Base-by-base conservation (phyloP, 768 basidiomycete genomes). In the Rhodotorula taiwanensis region DNA sequence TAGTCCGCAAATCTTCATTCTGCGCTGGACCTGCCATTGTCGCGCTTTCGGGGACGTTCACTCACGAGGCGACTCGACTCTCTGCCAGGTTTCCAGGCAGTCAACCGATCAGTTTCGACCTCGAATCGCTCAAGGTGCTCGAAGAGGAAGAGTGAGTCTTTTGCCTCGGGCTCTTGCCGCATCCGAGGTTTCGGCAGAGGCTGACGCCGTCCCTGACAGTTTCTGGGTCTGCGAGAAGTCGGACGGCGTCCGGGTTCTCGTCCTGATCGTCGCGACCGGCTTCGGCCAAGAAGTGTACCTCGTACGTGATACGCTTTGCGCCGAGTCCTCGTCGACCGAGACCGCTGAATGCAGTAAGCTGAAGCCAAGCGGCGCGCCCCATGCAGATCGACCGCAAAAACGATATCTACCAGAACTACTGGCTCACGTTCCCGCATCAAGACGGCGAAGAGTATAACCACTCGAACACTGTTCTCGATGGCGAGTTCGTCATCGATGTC, bases 161-260 rank as follows among this genome's bases (percentile, higher is more conserved):
- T 23, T 25, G n/a, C 47, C 5, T 23, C 23, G 20, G 28, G 45
- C 39, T 20, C 44, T 61, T 34, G 45, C 48, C 15, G 27, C 28
- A 36, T 43, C 20, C 0, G 23, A 9, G 20, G 10, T 27, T 44
- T 34, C 54, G 21, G n/a, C 31, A 15, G 42, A 3, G 36, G 7
- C 20, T 48, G 50, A 47, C 48, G 21, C 18, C 10, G 49, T 0
- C 20, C 41, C 44, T 44, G 21, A 16, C 74, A 97, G 93, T 74
- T 99, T 88, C 76, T 99, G 94, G 94, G 95, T 99, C 47, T 95
- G 92, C 78, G 95, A 99, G 79, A 98, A 98, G 79, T 94, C 90
- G 18, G 95, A 98, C 74, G 95, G 95, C 18, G 75, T 99, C 55
- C 84, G 95, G 41, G 88, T 98, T 44, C 79, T 99, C 33, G 82